Evolutionary conservation across 768 basidiomycete species (phyloP), one percentile per base, ranked within the genome.

Genomic region (Phlegmacium glaucopus): DNA sequence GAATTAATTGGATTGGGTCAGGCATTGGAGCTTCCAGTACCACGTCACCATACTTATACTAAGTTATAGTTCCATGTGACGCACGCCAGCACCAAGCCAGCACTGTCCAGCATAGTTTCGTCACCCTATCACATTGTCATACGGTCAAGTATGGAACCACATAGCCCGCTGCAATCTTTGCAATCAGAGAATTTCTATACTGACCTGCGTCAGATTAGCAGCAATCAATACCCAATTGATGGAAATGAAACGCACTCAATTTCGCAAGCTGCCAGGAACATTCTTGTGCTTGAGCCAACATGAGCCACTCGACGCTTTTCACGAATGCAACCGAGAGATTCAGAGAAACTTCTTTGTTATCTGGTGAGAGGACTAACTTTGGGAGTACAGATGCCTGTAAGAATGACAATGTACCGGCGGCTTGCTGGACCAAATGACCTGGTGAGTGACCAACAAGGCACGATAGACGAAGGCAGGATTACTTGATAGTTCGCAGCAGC

Each of bases 221-320:
- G 52, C 56, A 45, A 45, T 48, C 42, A 37, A 15, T 12, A 36
- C 45, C 22, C 15, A n/a, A 28, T 53, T 22, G 45, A 41, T 47
- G 29, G 16, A n/a, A 43, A 37, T 15, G 37, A 40, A 26, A 51
- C 75, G 56, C 56, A 91, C 93, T 89, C 49, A 90, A 67, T 60
- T 87, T 85, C 12, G 94, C 94, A 54, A 87, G 79, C 61, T 95
- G 94, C 94, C 94, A 98, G 35, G 84, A 91, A 61, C 91, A 95
- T 68, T 99, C 96, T 56, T 98, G 95, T 1, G 94, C 94, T 65
- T 97, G 92, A 1, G 93, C 93, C 4, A 94, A 76, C 81, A 92
- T 86, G 46, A 97, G 76, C 53, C 67, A 78, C 59, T 90, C 82
- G 36, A 96, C 60, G 22, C 80, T 74, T 39, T 71, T 72, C 17